Percentiles rank a stretch among this genome's conserved stretches.
Conservation (phyloP, 768 basidiomycete genomes). For the Boletus bicolor region DNA sequence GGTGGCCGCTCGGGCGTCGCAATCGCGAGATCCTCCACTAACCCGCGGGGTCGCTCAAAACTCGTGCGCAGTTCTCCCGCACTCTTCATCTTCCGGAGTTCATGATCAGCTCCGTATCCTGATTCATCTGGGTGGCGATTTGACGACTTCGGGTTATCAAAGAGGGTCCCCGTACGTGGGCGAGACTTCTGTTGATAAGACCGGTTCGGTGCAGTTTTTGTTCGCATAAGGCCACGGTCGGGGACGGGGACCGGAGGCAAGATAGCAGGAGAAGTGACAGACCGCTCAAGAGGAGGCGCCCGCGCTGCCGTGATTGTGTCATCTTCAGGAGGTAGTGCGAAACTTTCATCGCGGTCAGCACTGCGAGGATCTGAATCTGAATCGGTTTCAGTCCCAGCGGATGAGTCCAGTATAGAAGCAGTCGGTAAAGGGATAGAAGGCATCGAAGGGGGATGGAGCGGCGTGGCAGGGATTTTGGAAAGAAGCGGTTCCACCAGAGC, state of each 20-base stretch:
- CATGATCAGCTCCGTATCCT: constrained; percentile 47
- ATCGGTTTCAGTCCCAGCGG: constrained; percentile 46
- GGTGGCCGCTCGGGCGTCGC: constrained; percentile 40
- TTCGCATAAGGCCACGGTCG: constrained; percentile 56
- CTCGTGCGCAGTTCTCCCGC: constrained; percentile 68
- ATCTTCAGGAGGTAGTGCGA: constrained; percentile 46
- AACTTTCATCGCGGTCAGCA: constrained; percentile 32
- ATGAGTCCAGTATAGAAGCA: constrained; percentile 44
- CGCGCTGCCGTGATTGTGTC: constrained; percentile 70
- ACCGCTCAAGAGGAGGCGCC: constrained; percentile 50
- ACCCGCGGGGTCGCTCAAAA: constrained; percentile 26
- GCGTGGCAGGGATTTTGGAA: constrained; percentile 56
- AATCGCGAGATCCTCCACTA: constrained; percentile 26
- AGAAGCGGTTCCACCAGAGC: constrained; percentile 84
- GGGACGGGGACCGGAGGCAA: constrained; percentile 20
- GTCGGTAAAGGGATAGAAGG: constrained; percentile 55
- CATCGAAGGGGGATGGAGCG: constrained; percentile 63
- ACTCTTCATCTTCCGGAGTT: constrained; percentile 82
- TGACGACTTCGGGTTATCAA: constrained; percentile 22
- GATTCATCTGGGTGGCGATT: constrained; percentile 36
- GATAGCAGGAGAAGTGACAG: constrained; percentile 48
- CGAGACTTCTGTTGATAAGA: constrained; percentile 46
- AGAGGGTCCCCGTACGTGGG: constrained; percentile 29
- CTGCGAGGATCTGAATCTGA: constrained; percentile 53
- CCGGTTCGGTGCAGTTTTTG: constrained; percentile 70